Percentiles rank a stretch among this genome's conserved stretches.
Conservation (phyloP, 139 green algal species). For the Picochlorum sp. region DNA sequence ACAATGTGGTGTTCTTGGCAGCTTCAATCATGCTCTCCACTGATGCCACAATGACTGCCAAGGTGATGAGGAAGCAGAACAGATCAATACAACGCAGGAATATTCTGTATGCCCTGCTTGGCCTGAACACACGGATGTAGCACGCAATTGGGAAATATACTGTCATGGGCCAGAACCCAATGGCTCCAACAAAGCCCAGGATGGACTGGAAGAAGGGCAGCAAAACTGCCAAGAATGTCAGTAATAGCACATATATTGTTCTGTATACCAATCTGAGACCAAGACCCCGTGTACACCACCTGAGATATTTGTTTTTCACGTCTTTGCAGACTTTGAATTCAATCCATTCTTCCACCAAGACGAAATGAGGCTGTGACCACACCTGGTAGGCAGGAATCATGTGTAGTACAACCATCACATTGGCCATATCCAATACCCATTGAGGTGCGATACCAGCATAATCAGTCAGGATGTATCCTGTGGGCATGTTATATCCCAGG, state of each 20-base stretch:
- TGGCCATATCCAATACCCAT: conserved; percentile 37
- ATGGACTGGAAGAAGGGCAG: conserved; percentile 28
- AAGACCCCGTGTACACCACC: background rate
- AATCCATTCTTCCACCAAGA: too few species aligned
- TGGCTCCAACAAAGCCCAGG: conserved; percentile 21
- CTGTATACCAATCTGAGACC: conserved; percentile 13
- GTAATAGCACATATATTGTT: conserved; percentile 11
- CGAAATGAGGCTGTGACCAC: conserved; percentile 24
- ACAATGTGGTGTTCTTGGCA: background rate
- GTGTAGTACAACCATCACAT: conserved; percentile 30
- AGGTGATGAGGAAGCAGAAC: conserved; percentile 13
- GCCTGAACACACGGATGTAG: conserved; percentile 4
- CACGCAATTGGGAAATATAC: conserved; percentile 19
- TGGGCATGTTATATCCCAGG: conserved; percentile 18
- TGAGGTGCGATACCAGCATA: conserved; percentile 14
- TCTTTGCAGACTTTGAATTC: conserved; percentile 7
- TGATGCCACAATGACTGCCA: conserved; percentile 8
- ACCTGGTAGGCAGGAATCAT: conserved; percentile 27
- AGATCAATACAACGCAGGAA: background rate
- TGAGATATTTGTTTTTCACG: background rate
- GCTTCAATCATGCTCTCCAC: conserved; percentile 13
- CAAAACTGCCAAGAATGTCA: conserved; percentile 21
- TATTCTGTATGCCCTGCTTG: background rate
- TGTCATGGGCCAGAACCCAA: conserved; percentile 30
- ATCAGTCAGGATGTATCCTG: conserved; percentile 18